Conservation (phyloP, 2,329 filamentous ascomycete genomes). For the Diaporthe nobilis region DNA sequence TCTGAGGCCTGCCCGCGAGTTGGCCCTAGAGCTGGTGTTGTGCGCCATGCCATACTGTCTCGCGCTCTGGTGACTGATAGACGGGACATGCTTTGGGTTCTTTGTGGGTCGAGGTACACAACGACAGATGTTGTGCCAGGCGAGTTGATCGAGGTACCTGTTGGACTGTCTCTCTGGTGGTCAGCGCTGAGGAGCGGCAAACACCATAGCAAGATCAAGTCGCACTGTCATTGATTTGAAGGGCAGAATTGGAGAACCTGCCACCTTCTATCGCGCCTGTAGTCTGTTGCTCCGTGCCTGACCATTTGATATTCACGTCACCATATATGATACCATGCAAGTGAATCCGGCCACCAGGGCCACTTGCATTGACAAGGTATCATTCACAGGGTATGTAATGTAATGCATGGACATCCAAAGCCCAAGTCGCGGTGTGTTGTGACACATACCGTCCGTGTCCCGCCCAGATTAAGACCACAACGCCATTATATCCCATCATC, state of each 20-base stretch:
- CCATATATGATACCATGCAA: not conserved
- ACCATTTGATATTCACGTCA: not conserved
- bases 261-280: not conserved
- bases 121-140: not conserved
- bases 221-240: not conserved
- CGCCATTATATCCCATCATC: not conserved
- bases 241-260: no score
- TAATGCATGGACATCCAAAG: conserved; percentile 7
- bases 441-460: not conserved
- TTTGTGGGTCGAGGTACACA: not conserved
- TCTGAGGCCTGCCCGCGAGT: not conserved
- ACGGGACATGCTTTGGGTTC: not conserved
- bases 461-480: not conserved
- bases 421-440: not conserved
- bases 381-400: conserved; percentile 9
- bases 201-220: no score
- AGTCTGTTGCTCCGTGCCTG: not conserved
- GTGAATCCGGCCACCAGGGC: conserved; percentile 2
- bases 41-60: conserved; percentile 4
- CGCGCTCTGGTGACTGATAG: conserved; percentile 2
- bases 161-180: not conserved
- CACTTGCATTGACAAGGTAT: conserved; percentile 26
- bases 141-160: not conserved
- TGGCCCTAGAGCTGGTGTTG: conserved; percentile 11
- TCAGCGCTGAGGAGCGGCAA: not conserved